Evolutionary conservation across 2,329 filamentous ascomycete genomes (phyloP), one percentile per base, ranked within the genome.

Genomic region (Aspergillus felis): DNA sequence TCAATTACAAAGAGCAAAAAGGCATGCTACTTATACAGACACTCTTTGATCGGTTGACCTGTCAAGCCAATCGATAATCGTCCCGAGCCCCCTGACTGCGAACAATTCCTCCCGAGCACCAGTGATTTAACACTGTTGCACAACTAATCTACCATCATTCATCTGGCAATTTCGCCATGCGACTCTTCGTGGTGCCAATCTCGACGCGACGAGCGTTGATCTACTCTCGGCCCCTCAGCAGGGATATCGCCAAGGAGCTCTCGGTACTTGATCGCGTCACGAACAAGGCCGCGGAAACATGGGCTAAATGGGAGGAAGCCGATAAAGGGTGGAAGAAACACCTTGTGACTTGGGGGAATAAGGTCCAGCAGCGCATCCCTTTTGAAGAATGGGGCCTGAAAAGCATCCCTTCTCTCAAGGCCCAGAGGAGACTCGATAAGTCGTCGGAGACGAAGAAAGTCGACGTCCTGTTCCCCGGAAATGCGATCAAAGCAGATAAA

Each of bases 361-460:
- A 86, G 51, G 86, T 91, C 17, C 84, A 99, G 60, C 87, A 90
- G 66, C 86, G 91, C 61, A 96, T 99, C 68, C 90, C 94, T 2
- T 97, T 90, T 73, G 90, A 97, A 76, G 94, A 99, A 87, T 99
- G 94, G 94, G 92, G 91, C 0, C 82, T 99, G 64, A 97, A 97
- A 78, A 96, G 91, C 38, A 87, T 99, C 53, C 94, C 94, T 48
- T 88, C 92, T 24, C 80, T 96, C 65, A 91, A 87, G 46, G 79
- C 85, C 57, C 83, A 85, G 64, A 82, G 86, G 57, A 82, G 84
- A 64, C 79, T 83, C 51, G 86, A 90, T 53, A 85, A 84, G 53
- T 84, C 83, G 41, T 81, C 82, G 62, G 83, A 86, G 52, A 86
- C 84, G 66, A 84, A 91, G 60, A 85, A 91, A 64, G 82, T 97